Evolutionary conservation across 1,139 yeast species (phyloP).

Genomic region (Groenewaldozyma auringiensis): DNA sequence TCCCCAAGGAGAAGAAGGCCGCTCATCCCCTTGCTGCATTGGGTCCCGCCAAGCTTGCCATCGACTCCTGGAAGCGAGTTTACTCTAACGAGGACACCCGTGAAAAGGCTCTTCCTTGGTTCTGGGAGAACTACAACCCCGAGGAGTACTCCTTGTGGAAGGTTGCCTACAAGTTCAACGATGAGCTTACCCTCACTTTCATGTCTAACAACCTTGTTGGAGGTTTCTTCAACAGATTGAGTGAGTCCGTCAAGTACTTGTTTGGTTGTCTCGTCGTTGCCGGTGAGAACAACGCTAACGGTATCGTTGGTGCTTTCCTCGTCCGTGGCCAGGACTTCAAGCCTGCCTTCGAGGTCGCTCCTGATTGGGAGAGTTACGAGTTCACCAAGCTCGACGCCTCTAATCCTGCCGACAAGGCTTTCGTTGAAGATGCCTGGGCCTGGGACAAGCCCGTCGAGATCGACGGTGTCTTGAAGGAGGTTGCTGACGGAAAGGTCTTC

Average conservation of each 20-base stretch:
- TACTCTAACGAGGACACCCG: constrained; percentile 98
- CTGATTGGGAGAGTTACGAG: constrained; percentile 92
- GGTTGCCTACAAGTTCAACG: constrained; percentile 96
- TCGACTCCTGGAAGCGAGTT: constrained; percentile 95
- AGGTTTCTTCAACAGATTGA: constrained; percentile 95
- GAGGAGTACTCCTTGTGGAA: constrained; percentile 93
- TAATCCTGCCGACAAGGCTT: constrained; percentile 59
- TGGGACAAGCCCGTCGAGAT: constrained; percentile 73
- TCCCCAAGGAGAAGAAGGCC: constrained; percentile 49
- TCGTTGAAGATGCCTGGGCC: constrained; percentile 71
- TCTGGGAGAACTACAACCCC: constrained; percentile 93
- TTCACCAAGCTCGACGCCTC: constrained; percentile 62
- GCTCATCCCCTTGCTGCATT: constrained; percentile 88
- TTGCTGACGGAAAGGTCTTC: constrained; percentile 78
- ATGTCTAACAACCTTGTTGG: constrained; percentile 98
- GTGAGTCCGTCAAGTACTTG: constrained; percentile 87
- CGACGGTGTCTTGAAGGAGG: constrained; percentile 59
- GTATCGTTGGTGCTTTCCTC: constrained; percentile 90
- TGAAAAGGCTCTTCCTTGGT: constrained; percentile 91
- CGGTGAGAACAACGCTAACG: constrained; percentile 98
- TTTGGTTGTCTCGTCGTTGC: constrained; percentile 91
- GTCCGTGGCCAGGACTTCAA: constrained; percentile 88
- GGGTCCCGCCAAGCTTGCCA: constrained; percentile 51
- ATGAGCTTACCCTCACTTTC: constrained; percentile 91
- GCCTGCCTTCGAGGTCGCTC: constrained; percentile 97